These are phyloP conservation scores for Theobroma grandiflorum DNA, from an alignment of 441 rosid genomes.

Conservation along the genomic window DNA sequence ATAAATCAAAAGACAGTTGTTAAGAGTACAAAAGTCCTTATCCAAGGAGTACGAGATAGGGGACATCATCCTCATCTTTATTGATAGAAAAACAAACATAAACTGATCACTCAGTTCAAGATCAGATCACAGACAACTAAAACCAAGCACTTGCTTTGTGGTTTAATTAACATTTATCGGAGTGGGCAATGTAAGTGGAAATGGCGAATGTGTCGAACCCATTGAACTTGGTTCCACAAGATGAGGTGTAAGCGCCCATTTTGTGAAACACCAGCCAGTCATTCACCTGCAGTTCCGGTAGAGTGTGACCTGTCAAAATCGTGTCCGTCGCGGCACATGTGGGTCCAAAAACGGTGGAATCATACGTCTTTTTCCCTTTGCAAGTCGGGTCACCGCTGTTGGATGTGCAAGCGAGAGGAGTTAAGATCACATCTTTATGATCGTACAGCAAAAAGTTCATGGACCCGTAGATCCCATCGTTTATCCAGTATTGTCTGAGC, in stretches of 20 bases:
- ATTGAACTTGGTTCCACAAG: slow-evolving; percentile 24
- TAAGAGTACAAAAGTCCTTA: background rate
- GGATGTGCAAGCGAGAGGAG: slow-evolving; percentile 36
- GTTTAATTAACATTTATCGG: background rate
- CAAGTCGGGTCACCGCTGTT: slow-evolving; percentile 30
- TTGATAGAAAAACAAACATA: background rate
- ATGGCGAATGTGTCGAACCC: background rate
- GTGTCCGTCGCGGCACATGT: slow-evolving; percentile 42
- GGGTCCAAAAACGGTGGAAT: slow-evolving; percentile 52
- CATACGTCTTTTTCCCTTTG: slow-evolving; percentile 20
- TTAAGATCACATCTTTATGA: slow-evolving; percentile 33
- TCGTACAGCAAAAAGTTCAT: slow-evolving; percentile 25
- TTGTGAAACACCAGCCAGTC: slow-evolving; percentile 50
- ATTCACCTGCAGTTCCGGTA: slow-evolving; percentile 39
- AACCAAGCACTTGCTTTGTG: background rate
- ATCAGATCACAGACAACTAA: background rate
- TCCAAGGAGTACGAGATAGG: background rate
- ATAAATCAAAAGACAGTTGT: too few relatives aligned
- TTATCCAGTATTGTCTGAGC: slow-evolving; percentile 43
- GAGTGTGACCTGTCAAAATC: slow-evolving; percentile 32
- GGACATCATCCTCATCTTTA: background rate
- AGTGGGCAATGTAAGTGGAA: background rate
- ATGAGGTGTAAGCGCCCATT: slow-evolving; percentile 51
- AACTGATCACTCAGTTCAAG: too few relatives aligned
- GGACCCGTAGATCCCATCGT: slow-evolving; percentile 50